A percentile compares a stretch with the other conserved stretches of the same genome.
Evolutionary conservation across 1,284 basidiomycete species (phyloP).

Genomic region (Cutaneotrichosporon cavernicola): DNA sequence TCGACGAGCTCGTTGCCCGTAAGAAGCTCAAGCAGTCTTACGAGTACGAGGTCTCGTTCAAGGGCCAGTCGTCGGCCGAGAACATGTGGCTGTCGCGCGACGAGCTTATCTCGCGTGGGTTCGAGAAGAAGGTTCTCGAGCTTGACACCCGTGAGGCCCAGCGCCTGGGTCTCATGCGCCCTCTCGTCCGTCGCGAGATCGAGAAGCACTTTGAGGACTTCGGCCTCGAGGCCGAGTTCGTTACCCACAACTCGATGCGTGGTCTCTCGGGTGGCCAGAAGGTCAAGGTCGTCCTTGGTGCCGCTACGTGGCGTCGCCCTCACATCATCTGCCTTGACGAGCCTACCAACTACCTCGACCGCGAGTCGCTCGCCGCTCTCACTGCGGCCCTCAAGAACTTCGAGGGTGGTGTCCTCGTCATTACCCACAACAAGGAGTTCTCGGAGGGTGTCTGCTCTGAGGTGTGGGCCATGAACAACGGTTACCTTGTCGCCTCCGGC

Average conservation of each 20-base stretch:
- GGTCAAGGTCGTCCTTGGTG: slow-evolving; percentile 98
- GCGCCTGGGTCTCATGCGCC: slow-evolving; percentile 90
- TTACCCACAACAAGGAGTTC: slow-evolving; percentile 97
- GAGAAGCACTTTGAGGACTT: slow-evolving; percentile 94
- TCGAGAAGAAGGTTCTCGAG: slow-evolving; percentile 98
- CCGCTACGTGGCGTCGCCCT: slow-evolving; percentile 96
- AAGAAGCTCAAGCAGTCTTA: slow-evolving; percentile 99
- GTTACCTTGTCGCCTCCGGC: slow-evolving; percentile 86
- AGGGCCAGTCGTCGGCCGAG: slow-evolving; percentile 85
- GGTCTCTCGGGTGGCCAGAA: slow-evolving; percentile 99
- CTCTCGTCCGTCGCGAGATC: slow-evolving; percentile 94
- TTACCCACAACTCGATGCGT: slow-evolving; percentile 94
- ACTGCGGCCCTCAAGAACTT: slow-evolving; percentile 94
- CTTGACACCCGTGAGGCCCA: slow-evolving; percentile 97
- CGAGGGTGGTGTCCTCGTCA: slow-evolving; percentile 94
- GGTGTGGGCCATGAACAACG: slow-evolving; percentile 79
- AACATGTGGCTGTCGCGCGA: slow-evolving; percentile 96
- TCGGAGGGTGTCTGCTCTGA: slow-evolving; percentile 77
- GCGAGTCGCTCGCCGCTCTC: slow-evolving; percentile 93
- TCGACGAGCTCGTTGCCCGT: slow-evolving; percentile 85
- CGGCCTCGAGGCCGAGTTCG: slow-evolving; percentile 81
- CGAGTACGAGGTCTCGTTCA: slow-evolving; percentile 96
- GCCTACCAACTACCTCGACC: slow-evolving; percentile 92
- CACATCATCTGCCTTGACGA: slow-evolving; percentile 98
- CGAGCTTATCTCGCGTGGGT: slow-evolving; percentile 93